phyloP scores from a whole-genome alignment of 2,329 filamentous ascomycete species.

The Alternaria burnsii region DNA sequence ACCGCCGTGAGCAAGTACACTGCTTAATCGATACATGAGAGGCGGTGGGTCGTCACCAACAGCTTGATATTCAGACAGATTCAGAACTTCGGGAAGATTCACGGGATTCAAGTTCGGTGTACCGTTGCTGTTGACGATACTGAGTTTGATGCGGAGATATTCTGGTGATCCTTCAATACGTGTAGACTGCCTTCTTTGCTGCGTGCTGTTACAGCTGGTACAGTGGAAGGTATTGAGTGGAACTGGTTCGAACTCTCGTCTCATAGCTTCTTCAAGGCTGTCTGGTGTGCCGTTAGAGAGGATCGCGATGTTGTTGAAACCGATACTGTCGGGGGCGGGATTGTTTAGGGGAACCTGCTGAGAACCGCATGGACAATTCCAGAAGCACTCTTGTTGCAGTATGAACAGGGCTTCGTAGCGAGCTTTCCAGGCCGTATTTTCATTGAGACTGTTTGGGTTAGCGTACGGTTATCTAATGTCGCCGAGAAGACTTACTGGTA shows the following conservation, averaged over 20 bases:
- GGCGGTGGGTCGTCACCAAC: neutral
- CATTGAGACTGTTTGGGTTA: neutral
- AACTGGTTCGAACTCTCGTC: neutral
- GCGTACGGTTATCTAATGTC: neutral
- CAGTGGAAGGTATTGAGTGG: neutral
- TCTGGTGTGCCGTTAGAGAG: neutral
- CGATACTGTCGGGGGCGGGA: neutral
- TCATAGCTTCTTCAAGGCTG: neutral
- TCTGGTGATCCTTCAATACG: neutral
- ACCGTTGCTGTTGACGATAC: neutral
- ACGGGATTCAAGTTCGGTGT: neutral
- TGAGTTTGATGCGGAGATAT: neutral
- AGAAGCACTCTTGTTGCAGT: neutral
- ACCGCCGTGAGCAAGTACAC: neutral
- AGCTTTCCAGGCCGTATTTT: neutral
- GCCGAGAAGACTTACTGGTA: neutral
- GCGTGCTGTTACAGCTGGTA: neutral
- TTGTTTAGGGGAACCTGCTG: neutral
- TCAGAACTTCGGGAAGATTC: neutral
- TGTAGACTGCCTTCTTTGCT: neutral
- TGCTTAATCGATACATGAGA: neutral
- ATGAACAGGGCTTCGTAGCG: constrained; percentile 1
- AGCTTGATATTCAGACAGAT: neutral
- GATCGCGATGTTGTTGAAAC: neutral
- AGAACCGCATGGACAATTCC: neutral